Conservation (phyloP, 148 eudicot genomes). For the Amaranthus hypochondriacus region DNA sequence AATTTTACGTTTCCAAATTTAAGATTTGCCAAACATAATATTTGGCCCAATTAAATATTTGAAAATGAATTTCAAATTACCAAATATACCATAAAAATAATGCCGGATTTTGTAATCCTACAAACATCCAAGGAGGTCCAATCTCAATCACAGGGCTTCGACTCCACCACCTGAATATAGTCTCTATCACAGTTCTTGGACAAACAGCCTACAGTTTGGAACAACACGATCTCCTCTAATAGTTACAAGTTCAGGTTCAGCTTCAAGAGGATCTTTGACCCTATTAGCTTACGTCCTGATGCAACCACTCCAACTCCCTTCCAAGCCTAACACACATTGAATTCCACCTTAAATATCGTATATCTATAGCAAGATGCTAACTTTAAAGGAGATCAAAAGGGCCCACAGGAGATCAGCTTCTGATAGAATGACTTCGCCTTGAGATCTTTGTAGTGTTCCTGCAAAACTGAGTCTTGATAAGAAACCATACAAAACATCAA, state of each 20-base stretch:
- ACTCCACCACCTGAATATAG: too few species aligned
- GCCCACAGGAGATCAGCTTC: constrained; percentile 37
- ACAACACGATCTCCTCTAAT: constrained; percentile 95
- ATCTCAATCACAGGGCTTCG: too few species aligned
- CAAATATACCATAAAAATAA: too few species aligned
- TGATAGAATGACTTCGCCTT: constrained; percentile 81
- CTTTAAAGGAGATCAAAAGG: neutral
- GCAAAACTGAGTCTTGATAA: constrained; percentile 11
- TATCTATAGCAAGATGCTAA: neutral
- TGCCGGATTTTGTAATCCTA: too few species aligned
- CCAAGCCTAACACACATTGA: constrained; percentile 68
- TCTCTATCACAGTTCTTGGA: too few species aligned
- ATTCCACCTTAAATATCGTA: neutral
- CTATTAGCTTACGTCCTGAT: constrained; percentile 92
- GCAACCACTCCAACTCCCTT: constrained; percentile 96
- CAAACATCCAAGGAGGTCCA: too few species aligned
- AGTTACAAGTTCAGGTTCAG: constrained; percentile 97
- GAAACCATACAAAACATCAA: neutral
- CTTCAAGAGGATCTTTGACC: constrained; percentile 91
- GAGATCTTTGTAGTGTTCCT: constrained; percentile 98
- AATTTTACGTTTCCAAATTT: too few species aligned
- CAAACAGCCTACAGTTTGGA: too few species aligned
- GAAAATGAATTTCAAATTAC: too few species aligned
- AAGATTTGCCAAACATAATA: too few species aligned
- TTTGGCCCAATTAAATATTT: too few species aligned